Evolutionary conservation across 176 grass and related monocot genomes (phyloP), one percentile per base, ranked within the genome.

Genomic region (Thalia dealbata): DNA sequence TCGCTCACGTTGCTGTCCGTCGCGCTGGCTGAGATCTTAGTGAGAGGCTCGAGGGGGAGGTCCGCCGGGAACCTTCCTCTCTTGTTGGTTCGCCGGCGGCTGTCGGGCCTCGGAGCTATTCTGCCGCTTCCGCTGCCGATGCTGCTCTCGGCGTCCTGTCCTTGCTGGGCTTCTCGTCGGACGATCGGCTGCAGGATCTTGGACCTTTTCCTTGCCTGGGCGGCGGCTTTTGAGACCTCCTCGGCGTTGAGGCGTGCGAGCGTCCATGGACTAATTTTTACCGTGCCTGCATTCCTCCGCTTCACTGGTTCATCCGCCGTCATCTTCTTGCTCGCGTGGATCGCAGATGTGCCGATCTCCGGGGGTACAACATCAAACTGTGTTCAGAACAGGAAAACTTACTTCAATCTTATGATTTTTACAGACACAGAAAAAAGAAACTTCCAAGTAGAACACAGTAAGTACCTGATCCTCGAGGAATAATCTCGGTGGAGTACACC

Each of bases 201-300:
- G 81, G 95, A 99, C 84, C 88, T 99, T 78, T 93, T 99, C 69
- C 80, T 82, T 25, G 95, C 90, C 50, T 91, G 78, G 0, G 85
- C 85, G 16, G 95, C 95, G 77, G 88, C 90, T 85, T 88, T 99
- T 22, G 90, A 99, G 70, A 99, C 95, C 78, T 99, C 95, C 69
- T 99, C 95, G 1, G 95, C 90, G 42, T 99, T 99, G 58, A 99
- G 85, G 27, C 95, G 90, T 66, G 95, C 95, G 72, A 99, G 46
- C 43, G 95, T 90, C 95, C 95, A 99, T 73, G 95, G 90, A 71
- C 85, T 99, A 55, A 93, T 99, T 86, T 99, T 99, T 13, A 99
- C 77, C 27, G 84, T 66, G 44, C 85, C 83, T 6, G 79, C 79
- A 76, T 50, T 62, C 85, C 87, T 93, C 86, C 79, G 88, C 73